Base-by-base conservation (phyloP, 371 early-diverging fungal genomes). In the Dichotomocladium elegans region DNA sequence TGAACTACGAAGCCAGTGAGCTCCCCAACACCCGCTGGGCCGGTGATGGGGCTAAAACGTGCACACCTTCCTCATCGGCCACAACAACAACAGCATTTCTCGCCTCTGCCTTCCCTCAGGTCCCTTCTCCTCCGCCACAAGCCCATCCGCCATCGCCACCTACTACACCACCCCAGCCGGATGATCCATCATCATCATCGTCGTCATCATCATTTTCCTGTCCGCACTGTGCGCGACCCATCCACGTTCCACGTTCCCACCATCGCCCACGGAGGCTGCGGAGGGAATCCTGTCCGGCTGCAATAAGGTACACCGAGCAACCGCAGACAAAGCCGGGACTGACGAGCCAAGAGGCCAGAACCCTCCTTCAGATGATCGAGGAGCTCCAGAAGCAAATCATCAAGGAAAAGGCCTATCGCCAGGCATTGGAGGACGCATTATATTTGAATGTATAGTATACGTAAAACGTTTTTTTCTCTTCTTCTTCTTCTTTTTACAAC, bases 231-330 rank as follows among this genome's bases (percentile, higher is more conserved):
- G 15, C 7, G 21, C n/a, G n/a, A n/a, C n/a, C n/a, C 15, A 37
- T 37, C 17, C 29, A 17, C 1, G 41, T 30, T 42, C 42, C 52
- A 10, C 22, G 19, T 35, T 41, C 21, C 21, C 41, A 41, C 28
- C 52, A 52, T 2, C 14, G 17, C 9, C 41, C 2, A 4, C 37
- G 41, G 27, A 30, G 28, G 24, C 41, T 12, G 26, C 3, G 40
- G n/a, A 29, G 43, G 4, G 3, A 43, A 25, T 49, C 57, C 8
- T 43, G 50, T 24, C 41, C 57, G 22, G 50, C 57, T 22, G 42
- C 57, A 15, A 45, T 54, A 34, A 21, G 19, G 27, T 48, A 49
- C 27, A 31, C 48, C 8, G 6, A 24, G 2, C 10, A 3, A 14
- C 21, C 30, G 1, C 17, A 17, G 0, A 31, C 19, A 33, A n/a